Base-by-base conservation (phyloP, 2,329 filamentous ascomycete species). In the Waltergamsia citrina region DNA sequence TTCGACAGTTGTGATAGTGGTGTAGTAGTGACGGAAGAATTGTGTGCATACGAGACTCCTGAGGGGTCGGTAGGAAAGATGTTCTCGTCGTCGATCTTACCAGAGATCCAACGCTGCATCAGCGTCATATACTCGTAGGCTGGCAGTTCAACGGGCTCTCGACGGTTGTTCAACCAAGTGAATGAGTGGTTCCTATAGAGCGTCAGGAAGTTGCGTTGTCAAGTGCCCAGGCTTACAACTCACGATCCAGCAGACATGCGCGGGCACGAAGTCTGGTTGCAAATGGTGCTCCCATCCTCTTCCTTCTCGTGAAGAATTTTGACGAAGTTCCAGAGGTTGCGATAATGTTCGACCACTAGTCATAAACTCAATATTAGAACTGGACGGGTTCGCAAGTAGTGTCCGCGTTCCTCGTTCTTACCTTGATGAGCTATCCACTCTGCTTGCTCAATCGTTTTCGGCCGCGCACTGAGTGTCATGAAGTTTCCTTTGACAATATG, bases 401-500 rank as follows among this genome's bases (percentile, higher is more conserved):
- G 29, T 5, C 29, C 14, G 12, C 20, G 6, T 9, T n/a, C n/a
- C n/a, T 23, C 7, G 29, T 32, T 49, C 63, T 53, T 69, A 94
- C 90, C 80, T 69, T 95, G 90, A 58, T 95, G 86, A 42, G 88
- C 88, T 47, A 95, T 73, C 90, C 90, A 96, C 60, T 96, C 90
- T 44, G 86, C 90, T 53, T 86, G 78, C 51, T 95, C 90, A 29
- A 95, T 85, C 37, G 92, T 88, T 65, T 90, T 88, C 16, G 90
- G 90, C 52, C 88, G 82, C 32, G 87, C 86, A 49, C 88, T 93
- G 39, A 96, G 63, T 9, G 90, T 95, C 81, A 94, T 86, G 55
- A 96, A 95, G 64, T 95, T 96, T 39, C 90, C 90, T 65, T 90
- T 94, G 51, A 95, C 88, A 44, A 94, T 94, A 51, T 94, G 78